Base-by-base conservation (phyloP, 495 filamentous ascomycete species). In the Glonium stellatum region DNA sequence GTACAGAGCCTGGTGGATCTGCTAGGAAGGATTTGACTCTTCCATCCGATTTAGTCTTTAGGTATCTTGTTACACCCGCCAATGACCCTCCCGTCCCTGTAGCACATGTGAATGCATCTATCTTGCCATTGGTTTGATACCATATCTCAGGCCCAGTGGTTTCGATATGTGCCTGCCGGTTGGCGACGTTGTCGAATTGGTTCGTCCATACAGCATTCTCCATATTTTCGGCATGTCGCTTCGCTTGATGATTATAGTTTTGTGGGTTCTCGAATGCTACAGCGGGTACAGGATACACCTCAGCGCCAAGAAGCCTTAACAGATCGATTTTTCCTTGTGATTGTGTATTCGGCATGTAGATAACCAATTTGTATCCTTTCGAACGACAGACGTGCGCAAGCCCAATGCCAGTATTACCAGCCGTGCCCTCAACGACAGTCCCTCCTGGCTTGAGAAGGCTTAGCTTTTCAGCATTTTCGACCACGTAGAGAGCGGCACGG, bases 271-370 rank as follows among this genome's bases (percentile, higher is more conserved):
- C 93, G 71, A 89, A 97, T n/a, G 93, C 84, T 5, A 97, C 93
- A 1, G 92, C 93, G 9, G 93, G 93, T 1, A 98, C 93, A n/a
- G 93, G 93, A 73, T 92, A 90, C 12, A 98, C 93, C 70, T 97
- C 91, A n/a, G 93, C 93, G 58, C 93, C 93, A 18, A 98, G 81
- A 57, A 98, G 73, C 8, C 93, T 82, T 44, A 98, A 77, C 59
- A 98, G 79, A 73, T 98, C 95, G 70, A 98, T 87, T 78, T 98
- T 98, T 67, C 92, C 93, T 72, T 95, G 93, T 44, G 90, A 95
- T 75, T 98, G 93, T 42, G 93, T 97, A 78, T 98, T 86, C 66
- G 93, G 93, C 93, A 98, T 98, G 81, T 97, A 98, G 69, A 98
- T 98, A 55, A 97, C 91, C 21, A 95, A 83, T 69, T 87, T 83